Evolutionary conservation across 2,329 filamentous ascomycete genomes (phyloP).

Genomic region (Cercospora sojina): DNA sequence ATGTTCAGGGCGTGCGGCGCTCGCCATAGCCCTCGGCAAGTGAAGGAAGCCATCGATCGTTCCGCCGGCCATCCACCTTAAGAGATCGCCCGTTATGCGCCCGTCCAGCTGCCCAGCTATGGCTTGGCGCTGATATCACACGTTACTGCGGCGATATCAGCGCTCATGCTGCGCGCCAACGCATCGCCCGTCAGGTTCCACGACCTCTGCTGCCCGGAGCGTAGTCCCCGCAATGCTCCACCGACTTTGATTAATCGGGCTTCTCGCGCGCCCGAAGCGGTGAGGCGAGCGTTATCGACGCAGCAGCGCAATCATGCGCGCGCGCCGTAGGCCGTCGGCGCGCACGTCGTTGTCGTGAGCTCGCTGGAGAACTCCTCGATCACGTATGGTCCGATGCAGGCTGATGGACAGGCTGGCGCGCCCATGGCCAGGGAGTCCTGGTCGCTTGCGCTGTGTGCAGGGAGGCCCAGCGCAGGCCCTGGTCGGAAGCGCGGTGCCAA

Average conservation of each 20-base stretch:
- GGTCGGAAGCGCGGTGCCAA: constrained; percentile 7
- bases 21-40: constrained; percentile 1
- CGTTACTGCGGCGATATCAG: background rate
- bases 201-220: constrained; percentile 2
- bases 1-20: background rate
- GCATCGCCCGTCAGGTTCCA: constrained; percentile 12
- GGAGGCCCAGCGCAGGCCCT: background rate
- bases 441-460: constrained; percentile 6
- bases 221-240: constrained; percentile 9
- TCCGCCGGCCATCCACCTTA: background rate
- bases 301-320: constrained; percentile 5
- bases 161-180: constrained; percentile 5
- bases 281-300: constrained; percentile 13
- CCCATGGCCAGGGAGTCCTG: constrained; percentile 3
- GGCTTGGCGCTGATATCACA: constrained; percentile 10
- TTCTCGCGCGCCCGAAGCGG: constrained; percentile 11
- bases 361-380: constrained; percentile 15
- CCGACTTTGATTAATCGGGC: constrained; percentile 7
- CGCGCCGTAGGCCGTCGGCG: background rate
- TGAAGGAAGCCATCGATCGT: constrained; percentile 2
- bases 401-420: constrained; percentile 6
- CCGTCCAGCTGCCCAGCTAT: background rate
- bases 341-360: background rate
- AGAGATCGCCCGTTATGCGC: background rate
- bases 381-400: constrained; percentile 18